Base-by-base conservation (phyloP, 192 early-diverging fungal species). In the Lobosporangium transversale region DNA sequence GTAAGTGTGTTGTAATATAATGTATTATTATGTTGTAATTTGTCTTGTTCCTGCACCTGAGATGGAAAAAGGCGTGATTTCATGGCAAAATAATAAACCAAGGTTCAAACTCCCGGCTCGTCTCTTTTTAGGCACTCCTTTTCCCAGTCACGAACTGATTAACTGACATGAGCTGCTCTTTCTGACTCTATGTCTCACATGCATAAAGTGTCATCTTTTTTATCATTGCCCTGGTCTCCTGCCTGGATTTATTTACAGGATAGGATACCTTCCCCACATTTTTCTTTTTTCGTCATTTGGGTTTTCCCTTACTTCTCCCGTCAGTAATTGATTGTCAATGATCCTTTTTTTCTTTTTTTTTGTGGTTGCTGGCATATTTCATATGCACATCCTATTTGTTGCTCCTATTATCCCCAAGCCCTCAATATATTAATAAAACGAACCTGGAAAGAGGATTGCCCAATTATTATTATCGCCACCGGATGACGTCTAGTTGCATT, bases 391-490 rank as follows among this genome's bases (percentile, higher is more conserved):
- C n/a, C n/a, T n/a, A n/a, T n/a, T n/a, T n/a, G n/a, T n/a, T n/a
- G n/a, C n/a, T n/a, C n/a, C n/a, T n/a, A n/a, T n/a, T n/a, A n/a
- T n/a, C n/a, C n/a, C n/a, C n/a, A n/a, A n/a, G n/a, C n/a, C n/a
- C n/a, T n/a, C n/a, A n/a, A n/a, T n/a, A n/a, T n/a, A n/a, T n/a
- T n/a, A n/a, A 17, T 33, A 15, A 50, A 12, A 27, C 47, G 32
- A 67, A 76, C 73, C 73, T 62, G 73, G 73, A 50, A 76, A 76
- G 23, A 76, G 50, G 47, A 76, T 76, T 6, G 73, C 73, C 63
- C 64, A 56, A 42, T 76, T 76, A 42, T 66, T 62, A 35, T 50
- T 71, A 17, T 71, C 53, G 18, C 53, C 47, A 10, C 69, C 69
- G n/a, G 50, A 52, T 6, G 71, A 66, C 48, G 52, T 75, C 71